Conservation (phyloP, 768 basidiomycete genomes). For the Suillus plorans region DNA sequence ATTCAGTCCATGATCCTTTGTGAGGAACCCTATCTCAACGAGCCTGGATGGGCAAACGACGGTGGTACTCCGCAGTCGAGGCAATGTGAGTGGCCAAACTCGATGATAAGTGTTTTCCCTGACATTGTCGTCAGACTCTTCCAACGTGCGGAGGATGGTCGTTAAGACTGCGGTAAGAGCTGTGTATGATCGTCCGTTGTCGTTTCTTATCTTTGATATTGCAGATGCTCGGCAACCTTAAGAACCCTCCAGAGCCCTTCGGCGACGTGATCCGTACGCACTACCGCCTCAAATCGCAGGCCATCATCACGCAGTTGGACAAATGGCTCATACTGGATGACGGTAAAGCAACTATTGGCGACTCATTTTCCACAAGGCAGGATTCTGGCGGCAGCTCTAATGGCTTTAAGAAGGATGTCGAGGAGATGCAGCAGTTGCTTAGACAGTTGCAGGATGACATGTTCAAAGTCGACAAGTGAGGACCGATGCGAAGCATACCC, state of each 20-base stretch:
- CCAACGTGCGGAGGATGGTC: conserved; percentile 92
- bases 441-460: conserved; percentile 39
- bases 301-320: conserved; percentile 72
- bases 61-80: conserved; percentile 74
- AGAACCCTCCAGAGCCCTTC: conserved; percentile 82
- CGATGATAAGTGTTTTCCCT: conserved; percentile 8
- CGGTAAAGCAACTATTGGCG: conserved; percentile 53
- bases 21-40: conserved; percentile 90
- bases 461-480: conserved; percentile 16
- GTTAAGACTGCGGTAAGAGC: conserved; percentile 75
- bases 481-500: neutral
- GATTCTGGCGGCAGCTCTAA: conserved; percentile 49
- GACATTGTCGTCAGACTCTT: conserved; percentile 59
- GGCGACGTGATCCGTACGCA: conserved; percentile 87
- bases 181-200: conserved; percentile 6
- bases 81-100: conserved; percentile 55
- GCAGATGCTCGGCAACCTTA: conserved; percentile 84
- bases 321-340: conserved; percentile 79
- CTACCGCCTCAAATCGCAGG: conserved; percentile 80
- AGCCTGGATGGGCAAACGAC: conserved; percentile 81
- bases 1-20: conserved; percentile 97
- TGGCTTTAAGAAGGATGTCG: conserved; percentile 67
- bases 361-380: conserved; percentile 47
- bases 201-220: conserved; percentile 10
- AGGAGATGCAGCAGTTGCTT: conserved; percentile 65